Percentiles rank a stretch among this genome's conserved stretches.
phyloP scores from a whole-genome alignment of 1,284 basidiomycete species.

The Ustilago xerochloae region DNA sequence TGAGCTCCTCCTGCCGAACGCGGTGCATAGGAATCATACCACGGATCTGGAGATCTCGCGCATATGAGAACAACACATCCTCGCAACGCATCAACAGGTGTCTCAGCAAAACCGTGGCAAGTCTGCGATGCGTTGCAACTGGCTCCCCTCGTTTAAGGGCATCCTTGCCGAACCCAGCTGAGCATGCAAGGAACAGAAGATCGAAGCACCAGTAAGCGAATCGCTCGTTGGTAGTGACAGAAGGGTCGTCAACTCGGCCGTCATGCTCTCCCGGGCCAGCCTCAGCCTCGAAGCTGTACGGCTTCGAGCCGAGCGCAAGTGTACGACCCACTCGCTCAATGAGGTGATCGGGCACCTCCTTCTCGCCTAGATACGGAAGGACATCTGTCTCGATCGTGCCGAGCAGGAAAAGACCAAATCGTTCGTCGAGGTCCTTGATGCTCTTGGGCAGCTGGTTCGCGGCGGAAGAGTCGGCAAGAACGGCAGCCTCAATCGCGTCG shows the following conservation, averaged over 20 bases:
- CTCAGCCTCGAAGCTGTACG: slow-evolving; percentile 71
- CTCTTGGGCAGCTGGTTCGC: slow-evolving; percentile 72
- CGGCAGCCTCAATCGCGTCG: slow-evolving; percentile 81
- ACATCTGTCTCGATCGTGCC: slow-evolving; percentile 77
- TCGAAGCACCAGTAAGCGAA: slow-evolving; percentile 96
- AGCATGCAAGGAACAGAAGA: slow-evolving; percentile 82
- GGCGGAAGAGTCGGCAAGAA: slow-evolving; percentile 82
- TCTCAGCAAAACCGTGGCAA: slow-evolving; percentile 14
- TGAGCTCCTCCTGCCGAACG: slow-evolving; percentile 85
- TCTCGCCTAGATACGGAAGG: slow-evolving; percentile 78
- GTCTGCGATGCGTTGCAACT: slow-evolving; percentile 6
- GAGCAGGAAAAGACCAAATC: slow-evolving; percentile 77
- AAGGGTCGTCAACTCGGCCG: slow-evolving; percentile 46
- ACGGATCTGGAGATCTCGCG: slow-evolving; percentile 83
- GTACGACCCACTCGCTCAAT: slow-evolving; percentile 78
- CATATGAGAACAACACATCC: slow-evolving; percentile 76
- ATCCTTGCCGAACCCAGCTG: slow-evolving; percentile 60
- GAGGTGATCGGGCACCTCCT: slow-evolving; percentile 78
- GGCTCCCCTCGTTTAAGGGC: neutral
- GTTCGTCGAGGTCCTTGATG: slow-evolving; percentile 80
- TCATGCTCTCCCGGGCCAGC: slow-evolving; percentile 8
- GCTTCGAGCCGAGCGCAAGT: slow-evolving; percentile 79
- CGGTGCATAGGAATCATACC: slow-evolving; percentile 72
- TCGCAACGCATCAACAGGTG: slow-evolving; percentile 73
- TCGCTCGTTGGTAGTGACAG: slow-evolving; percentile 77